Conservation (phyloP, 2,329 filamentous ascomycete species). For the Cladosporium cucumerinum region DNA sequence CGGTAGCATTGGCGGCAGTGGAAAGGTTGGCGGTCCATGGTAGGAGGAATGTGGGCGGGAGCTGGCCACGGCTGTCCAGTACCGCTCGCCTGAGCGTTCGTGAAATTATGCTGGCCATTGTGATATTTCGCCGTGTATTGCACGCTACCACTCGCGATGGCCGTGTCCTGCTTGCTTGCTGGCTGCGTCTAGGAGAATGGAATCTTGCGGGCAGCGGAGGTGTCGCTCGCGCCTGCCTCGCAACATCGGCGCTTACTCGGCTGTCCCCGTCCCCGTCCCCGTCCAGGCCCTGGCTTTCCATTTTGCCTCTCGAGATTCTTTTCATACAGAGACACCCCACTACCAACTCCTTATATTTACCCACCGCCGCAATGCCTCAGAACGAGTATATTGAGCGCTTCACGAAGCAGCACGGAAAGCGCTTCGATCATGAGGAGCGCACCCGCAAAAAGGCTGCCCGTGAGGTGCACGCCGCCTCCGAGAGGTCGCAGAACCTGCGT, state of each 20-base stretch:
- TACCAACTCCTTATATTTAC: conserved; percentile 3
- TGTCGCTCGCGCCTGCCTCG: conserved; percentile 2
- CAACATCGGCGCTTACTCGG: not conserved
- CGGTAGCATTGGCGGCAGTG: conserved; percentile 32
- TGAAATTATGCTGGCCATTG: conserved; percentile 40
- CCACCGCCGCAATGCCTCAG: conserved; percentile 59
- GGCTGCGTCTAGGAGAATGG: conserved; percentile 6
- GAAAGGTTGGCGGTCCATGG: conserved; percentile 49
- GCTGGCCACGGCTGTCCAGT: conserved; percentile 54
- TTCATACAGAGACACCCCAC: conserved; percentile 5
- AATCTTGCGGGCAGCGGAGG: conserved; percentile 10
- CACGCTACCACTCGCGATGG: not conserved
- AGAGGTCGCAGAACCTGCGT: conserved; percentile 89
- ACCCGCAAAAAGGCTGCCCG: conserved; percentile 81
- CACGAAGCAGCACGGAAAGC: conserved; percentile 55
- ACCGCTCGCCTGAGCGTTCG: conserved; percentile 61
- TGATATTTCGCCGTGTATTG: not conserved
- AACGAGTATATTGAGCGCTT: conserved; percentile 77
- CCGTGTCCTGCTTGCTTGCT: not conserved
- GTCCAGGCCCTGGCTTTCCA: conserved; percentile 4
- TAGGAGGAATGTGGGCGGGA: conserved; percentile 53
- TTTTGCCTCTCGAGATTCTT: conserved; percentile 11
- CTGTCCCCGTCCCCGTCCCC: conserved; percentile 1
- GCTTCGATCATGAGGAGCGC: conserved; percentile 84
- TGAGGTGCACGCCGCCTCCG: conserved; percentile 81